Evolutionary conservation across 108 stramenopile species (phyloP).

Genomic region (Pseudonitzschia delicatissima): DNA sequence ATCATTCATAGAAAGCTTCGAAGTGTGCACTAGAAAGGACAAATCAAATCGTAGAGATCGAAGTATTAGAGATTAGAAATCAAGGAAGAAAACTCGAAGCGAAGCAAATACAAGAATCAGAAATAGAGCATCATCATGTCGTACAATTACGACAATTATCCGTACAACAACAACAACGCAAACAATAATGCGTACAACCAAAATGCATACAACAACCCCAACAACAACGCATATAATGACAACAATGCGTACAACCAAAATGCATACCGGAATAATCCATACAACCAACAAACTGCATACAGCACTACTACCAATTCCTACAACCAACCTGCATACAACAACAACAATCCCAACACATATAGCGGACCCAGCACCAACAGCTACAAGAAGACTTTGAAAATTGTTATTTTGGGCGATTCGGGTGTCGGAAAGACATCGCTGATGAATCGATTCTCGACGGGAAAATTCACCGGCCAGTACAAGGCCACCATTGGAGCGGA

Average conservation of each 20-base stretch:
- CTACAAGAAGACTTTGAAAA: conserved; percentile 76
- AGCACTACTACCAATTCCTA: neutral
- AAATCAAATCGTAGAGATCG: neutral
- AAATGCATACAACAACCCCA: neutral
- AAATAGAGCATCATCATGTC: neutral
- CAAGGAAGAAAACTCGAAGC: neutral
- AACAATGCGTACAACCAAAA: no score
- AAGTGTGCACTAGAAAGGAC: no score
- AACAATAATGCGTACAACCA: neutral
- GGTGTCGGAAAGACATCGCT: conserved; percentile 98
- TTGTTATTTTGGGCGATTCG: conserved; percentile 94
- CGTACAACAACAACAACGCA: neutral
- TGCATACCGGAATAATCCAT: neutral
- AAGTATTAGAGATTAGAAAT: neutral
- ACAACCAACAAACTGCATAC: neutral
- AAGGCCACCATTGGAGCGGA: conserved; percentile 99
- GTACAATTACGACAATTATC: neutral
- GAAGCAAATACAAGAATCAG: neutral
- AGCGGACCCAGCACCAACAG: neutral
- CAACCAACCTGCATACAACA: neutral
- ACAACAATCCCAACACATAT: conserved; percentile 2
- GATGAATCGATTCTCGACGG: conserved; percentile 97
- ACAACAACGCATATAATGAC: neutral
- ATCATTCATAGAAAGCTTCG: no score
- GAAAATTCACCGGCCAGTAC: conserved; percentile 94